Evolutionary conservation across 768 basidiomycete genomes (phyloP), one percentile per base, ranked within the genome.

Genomic region (Tylopilus vinaceipallidus): DNA sequence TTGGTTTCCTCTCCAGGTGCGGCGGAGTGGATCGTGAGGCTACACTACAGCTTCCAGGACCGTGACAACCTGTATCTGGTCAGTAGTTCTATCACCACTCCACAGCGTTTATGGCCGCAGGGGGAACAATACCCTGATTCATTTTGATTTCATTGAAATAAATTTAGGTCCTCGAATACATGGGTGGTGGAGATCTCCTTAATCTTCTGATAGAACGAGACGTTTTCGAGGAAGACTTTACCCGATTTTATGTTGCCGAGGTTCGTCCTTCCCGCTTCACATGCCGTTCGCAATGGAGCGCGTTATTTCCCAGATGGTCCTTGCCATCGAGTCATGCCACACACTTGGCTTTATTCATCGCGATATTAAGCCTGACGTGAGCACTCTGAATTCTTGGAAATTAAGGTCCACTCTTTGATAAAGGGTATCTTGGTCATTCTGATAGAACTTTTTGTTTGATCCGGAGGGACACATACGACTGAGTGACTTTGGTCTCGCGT

Each of bases 341-440:
- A 86, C 85, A 66, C 84, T 90, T 60, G 95, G 95, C 10, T 98
- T 95, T 73, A 97, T 98, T 62, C 95, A 98, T 74, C 83, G 95
- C 53, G 95, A 99, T 74, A 95, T 98, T 72, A 95, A 97, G 71
- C 90, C 93, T 60, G 91, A 95, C 71, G 88, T 90, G 67, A 65
- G 83, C 71, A 29, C 22, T 47, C 17, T 54, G 46, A 55, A 59
- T 58, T 56, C 43, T 54, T 62, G 35, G 33, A 57, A 45, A 68
- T 68, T 61, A 61, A 63, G 57, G 63, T 49, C 59, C 61, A 22
- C 48, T 63, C 32, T 57, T 45, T 59, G 53, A 56, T 64, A 59
- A 59, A 50, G 56, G 29, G 34, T 58, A 49, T 59, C 53, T 52
- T 57, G 50, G 56, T 48, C 54, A 41, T 66, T 51, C 58, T 52